Base-by-base conservation (phyloP, 192 early-diverging fungal genomes). In the Physocladia obscura region DNA sequence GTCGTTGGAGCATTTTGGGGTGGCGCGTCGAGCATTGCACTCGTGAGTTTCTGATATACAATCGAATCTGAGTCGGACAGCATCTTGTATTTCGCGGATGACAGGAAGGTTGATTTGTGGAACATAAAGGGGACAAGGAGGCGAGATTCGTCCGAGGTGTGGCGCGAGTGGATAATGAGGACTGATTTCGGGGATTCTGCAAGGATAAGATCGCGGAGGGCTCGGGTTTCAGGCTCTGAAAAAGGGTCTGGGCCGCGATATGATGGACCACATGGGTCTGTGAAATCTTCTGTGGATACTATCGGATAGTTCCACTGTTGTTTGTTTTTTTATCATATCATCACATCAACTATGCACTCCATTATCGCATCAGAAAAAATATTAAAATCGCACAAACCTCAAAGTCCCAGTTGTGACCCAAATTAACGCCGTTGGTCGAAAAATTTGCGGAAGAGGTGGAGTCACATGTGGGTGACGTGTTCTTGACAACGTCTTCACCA, bases 361-460 rank as follows among this genome's bases (percentile, higher is more conserved):
- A n/a, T n/a, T n/a, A n/a, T n/a, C n/a, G n/a, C n/a, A n/a, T n/a
- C n/a, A n/a, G n/a, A n/a, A n/a, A n/a, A n/a, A n/a, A n/a, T n/a
- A n/a, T n/a, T n/a, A n/a, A n/a, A n/a, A n/a, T n/a, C n/a, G n/a
- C n/a, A 47, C 49, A 11, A 4, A 73, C 71, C 62, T 73, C 51
- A 40, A 73, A 73, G 30, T 63, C 71, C 62, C 62, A 73, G 36
- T 73, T 73, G 32, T 73, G 71, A 13, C 62, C 71, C 2, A 73
- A 37, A 67, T 73, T 73, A 4, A 73, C 71, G 13, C 71, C 71
- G 21, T 13, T 8, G 3, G 54, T n/a, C 13, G 71, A 37, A 1
- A 54, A 17, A 38, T 63, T 49, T 31, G 15, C 62, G n/a, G n/a
- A n/a, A 8, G 8, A 8, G 40, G 40, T 44, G 22, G 24, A 31